phyloP scores from a whole-genome alignment of 2,329 filamentous ascomycete genomes.

The Neonectria coccinea region DNA sequence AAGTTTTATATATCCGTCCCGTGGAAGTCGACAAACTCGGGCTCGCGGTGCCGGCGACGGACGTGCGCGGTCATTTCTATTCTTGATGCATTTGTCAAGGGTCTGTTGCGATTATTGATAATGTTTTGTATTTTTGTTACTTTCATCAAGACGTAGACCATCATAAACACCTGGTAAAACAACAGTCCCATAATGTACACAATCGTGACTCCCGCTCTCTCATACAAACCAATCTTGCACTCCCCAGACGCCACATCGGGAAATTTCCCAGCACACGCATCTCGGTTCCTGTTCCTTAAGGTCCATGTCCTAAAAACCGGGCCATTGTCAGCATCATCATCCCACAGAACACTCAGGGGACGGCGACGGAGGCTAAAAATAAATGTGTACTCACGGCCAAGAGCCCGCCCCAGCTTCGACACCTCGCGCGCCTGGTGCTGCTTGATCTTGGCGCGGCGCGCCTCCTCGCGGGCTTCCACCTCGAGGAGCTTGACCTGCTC shows the following conservation, averaged over 20 bases:
- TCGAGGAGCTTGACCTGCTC: slow-evolving; percentile 73
- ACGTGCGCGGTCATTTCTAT: neutral
- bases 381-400: slow-evolving; percentile 68
- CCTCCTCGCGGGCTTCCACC: slow-evolving; percentile 73
- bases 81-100: neutral
- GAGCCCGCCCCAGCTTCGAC: slow-evolving; percentile 75
- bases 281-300: slow-evolving; percentile 1
- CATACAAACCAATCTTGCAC: slow-evolving; percentile 11
- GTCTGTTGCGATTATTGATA: neutral
- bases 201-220: neutral
- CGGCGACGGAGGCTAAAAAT: neutral
- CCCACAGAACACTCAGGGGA: slow-evolving; percentile 1
- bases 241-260: slow-evolving; percentile 14
- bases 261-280: slow-evolving; percentile 1
- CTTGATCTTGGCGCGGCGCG: slow-evolving; percentile 75
- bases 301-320: slow-evolving; percentile 27
- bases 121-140: neutral
- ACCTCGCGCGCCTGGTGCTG: slow-evolving; percentile 73
- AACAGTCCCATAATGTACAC: neutral
- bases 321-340: slow-evolving; percentile 15
- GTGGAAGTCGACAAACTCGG: neutral
- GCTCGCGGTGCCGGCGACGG: neutral
- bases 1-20: neutral
- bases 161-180: neutral
- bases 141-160: neutral